Base-by-base conservation (phyloP, 495 filamentous ascomycete genomes). In the Aspergillus hancockii region DNA sequence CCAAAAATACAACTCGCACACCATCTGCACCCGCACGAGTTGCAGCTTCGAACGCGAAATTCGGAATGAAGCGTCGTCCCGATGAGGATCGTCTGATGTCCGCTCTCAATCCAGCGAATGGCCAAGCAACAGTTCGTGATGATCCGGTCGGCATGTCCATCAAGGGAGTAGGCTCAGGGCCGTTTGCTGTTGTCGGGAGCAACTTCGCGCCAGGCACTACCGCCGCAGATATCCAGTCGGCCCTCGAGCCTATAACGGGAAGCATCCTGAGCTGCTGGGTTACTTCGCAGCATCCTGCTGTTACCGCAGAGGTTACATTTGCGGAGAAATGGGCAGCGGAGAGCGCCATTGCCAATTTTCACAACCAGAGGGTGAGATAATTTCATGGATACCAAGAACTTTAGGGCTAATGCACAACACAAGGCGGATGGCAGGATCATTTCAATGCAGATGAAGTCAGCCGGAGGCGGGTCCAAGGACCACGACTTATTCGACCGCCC, bases 181-280 rank as follows among this genome's bases (percentile, higher is more conserved):
- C 92, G 0, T 94, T 85, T 64, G 82, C 87, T n/a, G 89, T 98
- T 13, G 79, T 92, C 52, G 93, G 88, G 1, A 85, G 87, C 70
- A 98, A 98, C 74, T 93, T 98, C 63, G 92, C 92, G 4, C 87
- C 87, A 4, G 94, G 94, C 38, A 98, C 94, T 4, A 97, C 94
- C 4, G 91, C 91, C 2, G 93, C 90, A 38, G 94, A 98, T 70
- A 96, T 98, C 50, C 90, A 96, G 73, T 86, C 88, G 57, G 92
- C 91, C 45, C 82, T 97, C 77, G 83, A 84, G 41, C 86, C 88
- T 2, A 72, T 89, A 3, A 87, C 86, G 1, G 90, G 91, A 31
- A 76, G 86, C 54, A 84, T 95, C 57, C 67, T 82, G 31, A 85
- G 82, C 60, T 96, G 93, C 71, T 83, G 81, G 40, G 76, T 98